phyloP scores from a whole-genome alignment of 768 basidiomycete genomes.

The Mycena floridula region DNA sequence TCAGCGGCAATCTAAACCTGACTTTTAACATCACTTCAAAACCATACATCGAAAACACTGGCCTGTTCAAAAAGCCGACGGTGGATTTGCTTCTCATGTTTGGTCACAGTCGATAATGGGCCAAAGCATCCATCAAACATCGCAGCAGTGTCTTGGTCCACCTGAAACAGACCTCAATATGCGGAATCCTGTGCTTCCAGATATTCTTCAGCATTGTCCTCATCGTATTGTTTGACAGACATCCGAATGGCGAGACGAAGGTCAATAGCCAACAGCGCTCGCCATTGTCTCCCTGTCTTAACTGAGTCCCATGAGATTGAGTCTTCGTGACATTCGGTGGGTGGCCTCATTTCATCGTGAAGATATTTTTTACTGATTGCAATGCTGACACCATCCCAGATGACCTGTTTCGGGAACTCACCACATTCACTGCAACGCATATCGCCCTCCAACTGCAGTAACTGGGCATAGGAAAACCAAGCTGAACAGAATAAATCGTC shows the following conservation, averaged over 20 bases:
- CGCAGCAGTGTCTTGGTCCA: not conserved
- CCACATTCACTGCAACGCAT: slow-evolving; percentile 23
- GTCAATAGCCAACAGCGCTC: slow-evolving; percentile 1
- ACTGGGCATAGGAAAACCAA: slow-evolving; percentile 26
- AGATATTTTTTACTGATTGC: slow-evolving; percentile 23
- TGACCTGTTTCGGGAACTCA: slow-evolving; percentile 18
- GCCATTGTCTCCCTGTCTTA: too few species aligned
- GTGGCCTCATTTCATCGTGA: slow-evolving; percentile 16
- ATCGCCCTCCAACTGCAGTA: slow-evolving; percentile 15
- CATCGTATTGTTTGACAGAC: too few species aligned
- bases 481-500: slow-evolving; percentile 21
- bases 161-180: not conserved
- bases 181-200: not conserved
- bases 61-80: too few species aligned
- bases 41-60: not conserved
- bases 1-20: not conserved
- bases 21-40: not conserved
- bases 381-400: slow-evolving; percentile 27
- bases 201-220: not conserved
- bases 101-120: not conserved
- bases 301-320: too few species aligned
- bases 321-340: too few species aligned
- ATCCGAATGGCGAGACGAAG: too few species aligned
- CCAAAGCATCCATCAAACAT: not conserved
- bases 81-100: not conserved